Conservation (phyloP, 352 stramenopile genomes). For the Blastocystis sp. region DNA sequence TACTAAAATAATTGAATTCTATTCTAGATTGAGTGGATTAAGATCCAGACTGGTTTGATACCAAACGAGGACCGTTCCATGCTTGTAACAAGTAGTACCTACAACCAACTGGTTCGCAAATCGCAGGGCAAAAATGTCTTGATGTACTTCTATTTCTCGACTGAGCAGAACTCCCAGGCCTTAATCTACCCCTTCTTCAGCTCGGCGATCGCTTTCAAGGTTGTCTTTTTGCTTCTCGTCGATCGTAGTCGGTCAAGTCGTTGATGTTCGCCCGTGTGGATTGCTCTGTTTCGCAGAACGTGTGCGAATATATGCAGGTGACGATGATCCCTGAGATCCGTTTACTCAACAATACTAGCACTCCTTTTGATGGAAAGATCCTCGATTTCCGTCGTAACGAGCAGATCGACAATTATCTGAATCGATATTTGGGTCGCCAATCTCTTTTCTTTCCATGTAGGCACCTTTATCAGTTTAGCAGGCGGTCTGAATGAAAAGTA, state of each 20-base stretch:
- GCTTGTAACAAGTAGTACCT: not conserved
- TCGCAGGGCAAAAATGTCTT: constrained; percentile 1
- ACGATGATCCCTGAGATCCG: constrained; percentile 2
- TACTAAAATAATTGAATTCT: not conserved
- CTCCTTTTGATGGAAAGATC: not conserved
- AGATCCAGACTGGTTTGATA: not conserved
- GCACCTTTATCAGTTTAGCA: not conserved
- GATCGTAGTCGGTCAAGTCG: not conserved
- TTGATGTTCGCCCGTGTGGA: constrained; percentile 2
- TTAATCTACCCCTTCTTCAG: not conserved
- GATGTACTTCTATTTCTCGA: not conserved
- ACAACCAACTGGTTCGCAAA: not conserved
- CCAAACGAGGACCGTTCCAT: not conserved
- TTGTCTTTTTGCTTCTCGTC: not conserved
- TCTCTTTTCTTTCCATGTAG: not conserved
- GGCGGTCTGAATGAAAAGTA: constrained; percentile 23
- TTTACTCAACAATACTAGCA: not conserved
- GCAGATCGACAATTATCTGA: constrained; percentile 7
- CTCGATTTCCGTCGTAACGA: not conserved
- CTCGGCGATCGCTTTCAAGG: not conserved
- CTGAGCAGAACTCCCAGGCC: not conserved
- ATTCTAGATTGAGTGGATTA: not conserved
- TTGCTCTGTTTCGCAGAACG: not conserved
- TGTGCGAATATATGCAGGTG: not conserved
- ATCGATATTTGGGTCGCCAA: not conserved